Percentiles rank a stretch among this genome's conserved stretches.
Conservation (phyloP, 208 protist genomes). For the Leishmania turanica region DNA sequence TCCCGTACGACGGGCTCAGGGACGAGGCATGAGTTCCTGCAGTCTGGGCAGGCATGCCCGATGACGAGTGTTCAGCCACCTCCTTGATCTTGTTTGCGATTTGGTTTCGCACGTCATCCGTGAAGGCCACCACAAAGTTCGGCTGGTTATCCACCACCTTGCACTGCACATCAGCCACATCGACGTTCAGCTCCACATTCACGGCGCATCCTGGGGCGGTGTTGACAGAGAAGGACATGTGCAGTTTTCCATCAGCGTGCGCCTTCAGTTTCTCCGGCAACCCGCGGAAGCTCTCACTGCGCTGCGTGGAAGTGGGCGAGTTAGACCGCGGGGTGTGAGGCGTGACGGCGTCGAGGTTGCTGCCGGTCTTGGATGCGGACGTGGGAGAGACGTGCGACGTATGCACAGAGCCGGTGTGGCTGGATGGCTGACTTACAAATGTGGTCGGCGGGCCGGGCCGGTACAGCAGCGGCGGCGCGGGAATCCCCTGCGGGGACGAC, state of each 20-base stretch:
- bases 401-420: slow-evolving; percentile 24
- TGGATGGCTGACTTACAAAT: slow-evolving; percentile 12
- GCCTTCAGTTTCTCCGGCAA: slow-evolving; percentile 34
- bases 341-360: slow-evolving; percentile 21
- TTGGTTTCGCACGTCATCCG: slow-evolving; percentile 65
- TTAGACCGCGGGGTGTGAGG: slow-evolving; percentile 34
- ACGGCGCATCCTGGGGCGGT: slow-evolving; percentile 55
- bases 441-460: slow-evolving; percentile 1
- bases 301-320: slow-evolving; percentile 32
- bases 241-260: slow-evolving; percentile 67
- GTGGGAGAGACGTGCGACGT: slow-evolving; percentile 27
- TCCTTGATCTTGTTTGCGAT: slow-evolving; percentile 70
- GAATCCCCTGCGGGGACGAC: slow-evolving; percentile 32
- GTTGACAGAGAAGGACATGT: slow-evolving; percentile 74
- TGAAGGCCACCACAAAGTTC: slow-evolving; percentile 80
- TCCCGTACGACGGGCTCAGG: not conserved
- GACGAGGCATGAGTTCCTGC: slow-evolving; percentile 7
- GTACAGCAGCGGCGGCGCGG: slow-evolving; percentile 32
- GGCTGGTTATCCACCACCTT: slow-evolving; percentile 76
- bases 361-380: slow-evolving; percentile 18
- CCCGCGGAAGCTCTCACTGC: slow-evolving; percentile 25
- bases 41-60: slow-evolving; percentile 7
- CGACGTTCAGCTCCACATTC: slow-evolving; percentile 75
- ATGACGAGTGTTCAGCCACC: slow-evolving; percentile 34
- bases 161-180: slow-evolving; percentile 76